Conservation (phyloP, 2,329 filamentous ascomycete species). For the Teratosphaeria epicoccoides region DNA sequence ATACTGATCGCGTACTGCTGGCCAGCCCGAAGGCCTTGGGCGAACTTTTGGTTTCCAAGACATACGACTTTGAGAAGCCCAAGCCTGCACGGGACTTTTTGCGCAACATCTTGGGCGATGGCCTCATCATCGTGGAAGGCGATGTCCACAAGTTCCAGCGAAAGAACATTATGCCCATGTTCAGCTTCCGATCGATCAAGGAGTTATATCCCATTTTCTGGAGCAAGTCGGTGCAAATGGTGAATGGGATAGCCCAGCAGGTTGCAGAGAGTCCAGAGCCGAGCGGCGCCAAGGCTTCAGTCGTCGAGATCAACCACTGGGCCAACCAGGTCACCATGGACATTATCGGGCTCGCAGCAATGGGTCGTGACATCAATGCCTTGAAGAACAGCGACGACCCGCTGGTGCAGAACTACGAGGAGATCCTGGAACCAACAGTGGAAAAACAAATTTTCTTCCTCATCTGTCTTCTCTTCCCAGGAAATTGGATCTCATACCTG, state of each 20-base stretch:
- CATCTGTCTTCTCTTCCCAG: slow-evolving; percentile 29
- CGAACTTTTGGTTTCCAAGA: slow-evolving; percentile 35
- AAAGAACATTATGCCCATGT: slow-evolving; percentile 70
- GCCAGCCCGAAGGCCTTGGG: slow-evolving; percentile 39
- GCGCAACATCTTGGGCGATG: slow-evolving; percentile 39
- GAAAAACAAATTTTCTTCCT: slow-evolving; percentile 40
- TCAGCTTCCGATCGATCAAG: slow-evolving; percentile 77
- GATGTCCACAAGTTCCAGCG: slow-evolving; percentile 45
- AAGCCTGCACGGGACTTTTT: slow-evolving; percentile 33
- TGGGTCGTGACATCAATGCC: slow-evolving; percentile 34
- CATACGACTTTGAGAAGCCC: slow-evolving; percentile 46
- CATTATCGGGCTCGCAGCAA: slow-evolving; percentile 37
- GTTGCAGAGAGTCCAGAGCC: slow-evolving; percentile 6
- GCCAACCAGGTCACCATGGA: slow-evolving; percentile 36
- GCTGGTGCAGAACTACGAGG: slow-evolving; percentile 33
- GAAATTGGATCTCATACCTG: slow-evolving; percentile 29
- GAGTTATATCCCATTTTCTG: slow-evolving; percentile 78
- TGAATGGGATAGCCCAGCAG: slow-evolving; percentile 3
- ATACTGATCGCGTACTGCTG: slow-evolving; percentile 19
- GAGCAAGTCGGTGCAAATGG: slow-evolving; percentile 46
- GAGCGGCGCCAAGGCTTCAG: slow-evolving; percentile 1
- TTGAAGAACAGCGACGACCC: slow-evolving; percentile 33
- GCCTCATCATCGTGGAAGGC: slow-evolving; percentile 41
- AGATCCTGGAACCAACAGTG: slow-evolving; percentile 35
- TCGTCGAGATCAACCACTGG: slow-evolving; percentile 32